Base-by-base conservation (phyloP, 345 rosid genomes). In the Eucalyptus caleyi region DNA sequence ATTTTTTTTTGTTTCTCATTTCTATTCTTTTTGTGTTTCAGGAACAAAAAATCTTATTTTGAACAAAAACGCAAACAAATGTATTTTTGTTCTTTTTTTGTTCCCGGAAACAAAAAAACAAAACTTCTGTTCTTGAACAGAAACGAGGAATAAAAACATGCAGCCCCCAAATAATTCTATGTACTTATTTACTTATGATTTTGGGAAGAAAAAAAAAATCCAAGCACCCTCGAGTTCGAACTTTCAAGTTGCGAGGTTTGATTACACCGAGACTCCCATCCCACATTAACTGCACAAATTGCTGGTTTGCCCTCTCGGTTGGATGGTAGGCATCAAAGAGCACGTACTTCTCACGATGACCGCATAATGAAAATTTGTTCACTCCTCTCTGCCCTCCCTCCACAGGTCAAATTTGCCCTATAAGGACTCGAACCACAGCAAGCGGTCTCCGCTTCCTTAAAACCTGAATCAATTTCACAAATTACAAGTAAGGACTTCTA, bases 251-350 rank as follows among this genome's bases (percentile, higher is more conserved):
- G 88, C 51, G 85, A 88, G 93, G 89, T n/a, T 62, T 60, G 19
- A 88, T 90, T 37, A 54, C 32, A 19, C 60, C 54, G 3, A 88
- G 1, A 24, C 65, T 44, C 80, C 94, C 95, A 50, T 21, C 69
- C 96, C 94, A 94, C 50, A 92, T 88, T 9, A 93, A 54, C 47
- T 94, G 80, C 1, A 92, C 91, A 40, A 91, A 62, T 49, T 93
- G 95, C 27, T 44, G 49, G 89, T 93, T 87, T 13, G 88, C 92
- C 53, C 72, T 92, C 32, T 93, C 92, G 2, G 91, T 89, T 30
- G 89, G 89, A 91, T 93, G 95, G 56, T 5, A 54, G 4, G 37
- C 72, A 81, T 93, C 94, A 59, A 92, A 94, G 83, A 91, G 94
- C 26, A 95, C 27, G 27, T 91, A 92, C 11, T 91, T 93, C 7